Conservation (phyloP, 176 grass and related monocot species). For the Oryza meyeriana region DNA sequence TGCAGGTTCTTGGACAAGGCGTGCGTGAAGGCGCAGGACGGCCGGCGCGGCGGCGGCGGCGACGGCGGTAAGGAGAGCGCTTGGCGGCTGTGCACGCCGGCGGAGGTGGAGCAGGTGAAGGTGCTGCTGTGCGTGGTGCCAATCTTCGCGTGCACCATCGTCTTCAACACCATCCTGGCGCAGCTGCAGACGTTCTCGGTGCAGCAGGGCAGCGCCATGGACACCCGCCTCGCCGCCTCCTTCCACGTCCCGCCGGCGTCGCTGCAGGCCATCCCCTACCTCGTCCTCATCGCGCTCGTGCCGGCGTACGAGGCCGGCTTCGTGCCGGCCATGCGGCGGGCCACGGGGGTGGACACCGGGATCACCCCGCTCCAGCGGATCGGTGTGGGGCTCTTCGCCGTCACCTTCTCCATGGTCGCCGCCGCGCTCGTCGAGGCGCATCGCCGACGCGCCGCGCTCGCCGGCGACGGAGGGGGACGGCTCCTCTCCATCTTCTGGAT, state of each 20-base stretch:
- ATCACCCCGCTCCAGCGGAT: conserved; percentile 84
- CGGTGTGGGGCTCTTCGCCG: conserved; percentile 73
- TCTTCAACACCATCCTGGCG: conserved; percentile 89
- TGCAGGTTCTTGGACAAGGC: conserved; percentile 81
- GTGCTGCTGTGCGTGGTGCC: conserved; percentile 70
- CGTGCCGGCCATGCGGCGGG: conserved; percentile 56
- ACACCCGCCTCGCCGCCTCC: conserved; percentile 31
- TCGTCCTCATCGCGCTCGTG: conserved; percentile 56
- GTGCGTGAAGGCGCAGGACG: conserved; percentile 51
- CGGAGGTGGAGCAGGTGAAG: conserved; percentile 83
- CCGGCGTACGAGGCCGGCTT: conserved; percentile 66
- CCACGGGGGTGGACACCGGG: conserved; percentile 53
- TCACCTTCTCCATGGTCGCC: conserved; percentile 84
- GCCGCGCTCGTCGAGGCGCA: conserved; percentile 61
- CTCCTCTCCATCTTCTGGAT: conserved; percentile 72
- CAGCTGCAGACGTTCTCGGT: conserved; percentile 93
- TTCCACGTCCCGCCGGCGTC: conserved; percentile 73
- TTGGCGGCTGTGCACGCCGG: conserved; percentile 60
- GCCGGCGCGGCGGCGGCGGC: background rate
- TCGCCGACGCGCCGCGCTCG: conserved; percentile 5
- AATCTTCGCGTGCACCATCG: conserved; percentile 82
- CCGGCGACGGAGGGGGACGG: background rate
- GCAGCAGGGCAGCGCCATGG: conserved; percentile 73
- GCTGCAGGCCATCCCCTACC: conserved; percentile 77
- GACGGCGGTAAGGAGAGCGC: conserved; percentile 38